These are phyloP conservation scores for Neonothopanus nambi DNA, from an alignment of 1,284 basidiomycete genomes.

Conservation along the genomic window DNA sequence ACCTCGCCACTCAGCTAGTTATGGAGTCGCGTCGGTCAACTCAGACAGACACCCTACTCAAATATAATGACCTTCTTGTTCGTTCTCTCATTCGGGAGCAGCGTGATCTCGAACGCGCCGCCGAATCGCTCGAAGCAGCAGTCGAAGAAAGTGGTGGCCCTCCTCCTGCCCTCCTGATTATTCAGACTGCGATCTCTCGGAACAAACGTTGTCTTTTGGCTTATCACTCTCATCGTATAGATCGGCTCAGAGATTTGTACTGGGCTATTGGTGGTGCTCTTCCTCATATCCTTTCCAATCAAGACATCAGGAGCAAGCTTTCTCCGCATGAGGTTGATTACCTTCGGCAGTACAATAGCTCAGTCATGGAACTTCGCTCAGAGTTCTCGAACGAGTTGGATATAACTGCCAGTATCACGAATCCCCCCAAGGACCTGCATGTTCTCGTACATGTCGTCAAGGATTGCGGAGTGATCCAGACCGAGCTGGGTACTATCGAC, in stretches of 20 bases:
- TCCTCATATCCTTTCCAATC: slow-evolving; percentile 78
- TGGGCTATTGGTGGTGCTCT: slow-evolving; percentile 94
- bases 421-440: slow-evolving; percentile 82
- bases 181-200: slow-evolving; percentile 84
- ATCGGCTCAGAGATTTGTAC: slow-evolving; percentile 82
- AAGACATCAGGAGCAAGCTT: slow-evolving; percentile 76
- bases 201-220: slow-evolving; percentile 94
- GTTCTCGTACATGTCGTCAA: slow-evolving; percentile 76
- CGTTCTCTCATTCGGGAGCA: slow-evolving; percentile 89
- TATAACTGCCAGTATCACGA: slow-evolving; percentile 74
- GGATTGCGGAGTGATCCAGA: slow-evolving; percentile 89
- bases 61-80: slow-evolving; percentile 91
- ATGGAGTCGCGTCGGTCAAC: slow-evolving; percentile 84
- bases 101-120: slow-evolving; percentile 78
- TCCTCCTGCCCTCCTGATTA: slow-evolving; percentile 77
- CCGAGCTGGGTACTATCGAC: slow-evolving; percentile 85
- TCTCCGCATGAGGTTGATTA: slow-evolving; percentile 93
- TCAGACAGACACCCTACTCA: slow-evolving; percentile 80
- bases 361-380: slow-evolving; percentile 82
- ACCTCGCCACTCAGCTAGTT: slow-evolving; percentile 87
- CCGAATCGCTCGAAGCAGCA: slow-evolving; percentile 41
- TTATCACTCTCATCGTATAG: slow-evolving; percentile 85
- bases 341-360: slow-evolving; percentile 78
- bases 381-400: slow-evolving; percentile 88
- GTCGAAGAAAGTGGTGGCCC: slow-evolving; percentile 37